These are phyloP conservation scores for Colletotrichum agaves DNA, from an alignment of 2,329 filamentous ascomycete species.

Conservation along the genomic window DNA sequence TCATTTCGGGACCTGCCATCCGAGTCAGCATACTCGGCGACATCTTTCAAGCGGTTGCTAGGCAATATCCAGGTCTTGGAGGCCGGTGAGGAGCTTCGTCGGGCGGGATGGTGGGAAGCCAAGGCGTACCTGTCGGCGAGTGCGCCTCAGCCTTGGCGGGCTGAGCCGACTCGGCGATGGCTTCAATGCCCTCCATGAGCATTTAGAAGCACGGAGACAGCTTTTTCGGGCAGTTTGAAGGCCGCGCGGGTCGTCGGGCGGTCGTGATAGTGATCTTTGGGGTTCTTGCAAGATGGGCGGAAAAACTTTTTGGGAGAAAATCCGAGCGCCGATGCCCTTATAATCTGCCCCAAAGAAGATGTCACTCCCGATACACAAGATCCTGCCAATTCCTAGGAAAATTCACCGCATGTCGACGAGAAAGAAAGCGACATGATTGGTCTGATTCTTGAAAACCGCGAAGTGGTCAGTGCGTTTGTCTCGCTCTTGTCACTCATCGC, in stretches of 20 bases:
- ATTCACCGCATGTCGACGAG: constrained; percentile 22
- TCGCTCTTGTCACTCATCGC: constrained; percentile 30
- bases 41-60: constrained; percentile 9
- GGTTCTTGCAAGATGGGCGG: constrained; percentile 44
- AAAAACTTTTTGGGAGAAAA: constrained; percentile 56
- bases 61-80: constrained; percentile 25
- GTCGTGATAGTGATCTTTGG: constrained; percentile 18
- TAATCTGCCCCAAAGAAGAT: constrained; percentile 52
- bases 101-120: constrained; percentile 15
- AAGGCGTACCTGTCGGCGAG: constrained; percentile 49
- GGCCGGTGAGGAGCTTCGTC: constrained; percentile 33
- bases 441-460: not conserved
- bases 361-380: constrained; percentile 53
- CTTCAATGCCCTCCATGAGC: constrained; percentile 44
- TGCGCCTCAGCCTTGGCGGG: constrained; percentile 48
- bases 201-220: constrained; percentile 33
- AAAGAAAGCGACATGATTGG: constrained; percentile 4
- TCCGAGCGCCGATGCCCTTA: constrained; percentile 50
- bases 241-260: constrained; percentile 29
- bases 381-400: constrained; percentile 49
- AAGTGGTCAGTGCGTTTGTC: constrained; percentile 13
- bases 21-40: constrained; percentile 41
- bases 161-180: constrained; percentile 55
- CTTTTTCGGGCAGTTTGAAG: constrained; percentile 15
- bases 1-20: constrained; percentile 47